Evolutionary conservation across 225 moss, liverwort and hornwort species (phyloP).

Genomic region (Sphagnum tenellum): DNA sequence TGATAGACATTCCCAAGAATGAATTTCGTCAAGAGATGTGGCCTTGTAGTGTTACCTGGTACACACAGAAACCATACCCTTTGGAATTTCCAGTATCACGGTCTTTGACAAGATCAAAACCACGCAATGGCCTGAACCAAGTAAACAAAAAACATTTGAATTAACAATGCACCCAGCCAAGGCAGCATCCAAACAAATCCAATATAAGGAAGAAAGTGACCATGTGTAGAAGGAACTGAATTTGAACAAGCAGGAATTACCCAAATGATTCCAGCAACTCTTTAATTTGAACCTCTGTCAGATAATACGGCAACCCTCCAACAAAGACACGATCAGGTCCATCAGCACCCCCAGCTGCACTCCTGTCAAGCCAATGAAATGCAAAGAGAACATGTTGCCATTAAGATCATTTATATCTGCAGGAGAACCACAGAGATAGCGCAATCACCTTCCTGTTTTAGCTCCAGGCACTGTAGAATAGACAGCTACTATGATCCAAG

Average conservation of each 20-base stretch:
- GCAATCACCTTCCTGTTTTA: background rate
- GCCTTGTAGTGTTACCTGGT: slow-evolving; percentile 47
- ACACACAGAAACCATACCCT: slow-evolving; percentile 94
- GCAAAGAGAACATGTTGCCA: background rate
- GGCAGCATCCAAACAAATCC: slow-evolving; percentile 12
- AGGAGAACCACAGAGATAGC: background rate
- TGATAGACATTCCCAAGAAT: too few species aligned
- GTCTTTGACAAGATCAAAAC: slow-evolving; percentile 96
- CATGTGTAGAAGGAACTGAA: background rate
- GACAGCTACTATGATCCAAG: background rate
- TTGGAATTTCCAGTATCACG: slow-evolving; percentile 98
- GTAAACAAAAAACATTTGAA: background rate
- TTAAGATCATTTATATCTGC: background rate
- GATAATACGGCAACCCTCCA: slow-evolving; percentile 88
- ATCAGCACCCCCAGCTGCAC: slow-evolving; percentile 96
- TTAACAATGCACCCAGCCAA: slow-evolving; percentile 10
- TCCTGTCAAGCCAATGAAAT: slow-evolving; percentile 9
- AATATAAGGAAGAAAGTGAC: slow-evolving; percentile 11
- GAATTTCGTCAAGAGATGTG: background rate
- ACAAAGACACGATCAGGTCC: slow-evolving; percentile 99
- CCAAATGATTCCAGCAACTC: slow-evolving; percentile 93
- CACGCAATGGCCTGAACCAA: slow-evolving; percentile 69
- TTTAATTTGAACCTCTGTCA: slow-evolving; percentile 95
- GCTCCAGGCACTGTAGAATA: background rate
- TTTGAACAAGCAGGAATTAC: slow-evolving; percentile 17